These are phyloP conservation scores for Begonia loranthoides DNA, from an alignment of 306 rosid species.

Conservation along the genomic window DNA sequence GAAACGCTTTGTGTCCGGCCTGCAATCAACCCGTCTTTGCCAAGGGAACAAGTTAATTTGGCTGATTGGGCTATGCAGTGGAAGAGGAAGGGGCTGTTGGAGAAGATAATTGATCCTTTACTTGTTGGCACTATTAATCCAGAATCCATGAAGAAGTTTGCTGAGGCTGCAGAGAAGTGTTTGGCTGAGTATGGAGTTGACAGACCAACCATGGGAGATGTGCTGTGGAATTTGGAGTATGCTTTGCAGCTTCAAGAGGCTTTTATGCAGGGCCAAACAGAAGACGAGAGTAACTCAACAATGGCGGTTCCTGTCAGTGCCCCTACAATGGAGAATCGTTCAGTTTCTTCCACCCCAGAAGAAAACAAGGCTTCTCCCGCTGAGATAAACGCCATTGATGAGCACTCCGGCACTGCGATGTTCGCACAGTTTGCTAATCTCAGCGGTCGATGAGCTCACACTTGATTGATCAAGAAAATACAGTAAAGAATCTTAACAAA, in stretches of 20 bases:
- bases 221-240: constrained; percentile 49
- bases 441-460: too few species aligned
- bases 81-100: constrained; percentile 45
- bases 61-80: constrained; percentile 62
- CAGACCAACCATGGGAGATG: constrained; percentile 64
- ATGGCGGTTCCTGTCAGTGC: too few species aligned
- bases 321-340: too few species aligned
- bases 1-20: constrained; percentile 52
- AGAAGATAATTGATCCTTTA: constrained; percentile 40
- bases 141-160: constrained; percentile 44
- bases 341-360: not conserved
- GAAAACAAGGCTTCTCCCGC: too few species aligned
- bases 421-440: too few species aligned
- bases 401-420: too few species aligned
- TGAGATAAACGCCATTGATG: too few species aligned
- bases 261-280: constrained; percentile 31
- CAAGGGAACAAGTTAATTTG: constrained; percentile 46
- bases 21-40: constrained; percentile 37
- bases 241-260: constrained; percentile 59
- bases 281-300: constrained; percentile 20
- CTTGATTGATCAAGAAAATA: too few species aligned
- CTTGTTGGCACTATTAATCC: constrained; percentile 34
- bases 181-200: constrained; percentile 50
- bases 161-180: constrained; percentile 62
- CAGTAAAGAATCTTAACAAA: too few species aligned